phyloP scores from a whole-genome alignment of 352 stramenopile species.

The Phytopythium chamaehyphon region DNA sequence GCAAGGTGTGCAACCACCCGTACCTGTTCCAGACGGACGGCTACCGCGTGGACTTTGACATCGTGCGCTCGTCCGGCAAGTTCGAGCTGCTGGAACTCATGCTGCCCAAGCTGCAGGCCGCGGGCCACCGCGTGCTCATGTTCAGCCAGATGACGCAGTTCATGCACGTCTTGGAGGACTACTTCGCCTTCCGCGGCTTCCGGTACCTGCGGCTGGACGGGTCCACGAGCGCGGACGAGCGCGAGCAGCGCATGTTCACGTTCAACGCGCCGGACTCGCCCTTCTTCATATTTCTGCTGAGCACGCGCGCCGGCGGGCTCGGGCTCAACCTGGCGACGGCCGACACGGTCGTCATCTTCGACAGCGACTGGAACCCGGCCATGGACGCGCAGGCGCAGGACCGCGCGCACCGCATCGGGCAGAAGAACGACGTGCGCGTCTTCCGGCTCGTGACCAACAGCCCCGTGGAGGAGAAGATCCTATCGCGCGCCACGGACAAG shows the following conservation, averaged over 20 bases:
- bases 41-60: slow-evolving; percentile 61
- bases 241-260: slow-evolving; percentile 95
- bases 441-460: slow-evolving; percentile 92
- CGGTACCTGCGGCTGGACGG: slow-evolving; percentile 97
- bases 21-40: too few relatives aligned
- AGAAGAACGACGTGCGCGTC: slow-evolving; percentile 88
- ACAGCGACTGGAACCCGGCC: slow-evolving; percentile 99
- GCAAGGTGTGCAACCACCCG: too few relatives aligned
- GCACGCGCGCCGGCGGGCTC: slow-evolving; percentile 92
- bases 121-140: slow-evolving; percentile 97
- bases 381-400: slow-evolving; percentile 93
- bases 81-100: slow-evolving; percentile 98
- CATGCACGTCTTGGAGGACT: slow-evolving; percentile 98
- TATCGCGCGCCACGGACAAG: slow-evolving; percentile 90
- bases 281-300: slow-evolving; percentile 82
- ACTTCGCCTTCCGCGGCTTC: slow-evolving; percentile 82
- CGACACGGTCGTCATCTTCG: slow-evolving; percentile 97
- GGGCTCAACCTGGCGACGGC: slow-evolving; percentile 96
- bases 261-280: slow-evolving; percentile 86
- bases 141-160: slow-evolving; percentile 99
- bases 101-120: slow-evolving; percentile 90
- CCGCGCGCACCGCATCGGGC: slow-evolving; percentile 87
- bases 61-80: slow-evolving; percentile 96
- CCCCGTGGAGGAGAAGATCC: slow-evolving; percentile 94
- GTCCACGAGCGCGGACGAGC: slow-evolving; percentile 87